Percentiles rank a stretch among this genome's conserved stretches.
phyloP scores from a whole-genome alignment of 73 alveolate species.

The Durusdinium trenchii region DNA sequence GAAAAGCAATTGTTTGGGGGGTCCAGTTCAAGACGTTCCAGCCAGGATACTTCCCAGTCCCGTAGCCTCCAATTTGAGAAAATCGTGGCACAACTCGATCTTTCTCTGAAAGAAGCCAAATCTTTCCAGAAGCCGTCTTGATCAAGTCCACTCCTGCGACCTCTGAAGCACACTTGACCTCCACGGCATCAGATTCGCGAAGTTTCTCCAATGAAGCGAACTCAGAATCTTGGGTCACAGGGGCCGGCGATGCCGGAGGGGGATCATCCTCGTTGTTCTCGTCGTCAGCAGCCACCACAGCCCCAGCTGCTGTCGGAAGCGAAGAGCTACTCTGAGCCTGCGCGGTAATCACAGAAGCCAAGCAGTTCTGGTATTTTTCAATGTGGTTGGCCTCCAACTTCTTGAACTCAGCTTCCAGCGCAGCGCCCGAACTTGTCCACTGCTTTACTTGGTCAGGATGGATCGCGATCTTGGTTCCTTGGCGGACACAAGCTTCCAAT shows the following conservation, averaged over 20 bases:
- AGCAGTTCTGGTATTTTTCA: not conserved
- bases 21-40: too few relatives aligned
- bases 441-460: constrained; percentile 23
- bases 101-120: not conserved
- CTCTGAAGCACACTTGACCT: not conserved
- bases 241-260: not conserved
- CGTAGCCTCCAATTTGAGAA: not conserved
- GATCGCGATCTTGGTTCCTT: not conserved
- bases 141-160: not conserved
- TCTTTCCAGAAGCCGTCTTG: not conserved
- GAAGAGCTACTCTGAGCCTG: not conserved
- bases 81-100: not conserved
- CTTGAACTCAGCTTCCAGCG: not conserved
- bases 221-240: not conserved
- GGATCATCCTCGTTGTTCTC: not conserved
- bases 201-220: not conserved
- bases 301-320: not conserved
- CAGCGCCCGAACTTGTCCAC: not conserved
- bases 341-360: not conserved
- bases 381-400: not conserved
- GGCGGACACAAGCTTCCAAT: not conserved
- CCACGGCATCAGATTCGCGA: not conserved
- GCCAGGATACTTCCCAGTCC: constrained; percentile 20
- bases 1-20: too few relatives aligned
- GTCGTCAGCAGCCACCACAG: not conserved